Conservation (phyloP, 106 monocot genomes). For the Allium fistulosum region DNA sequence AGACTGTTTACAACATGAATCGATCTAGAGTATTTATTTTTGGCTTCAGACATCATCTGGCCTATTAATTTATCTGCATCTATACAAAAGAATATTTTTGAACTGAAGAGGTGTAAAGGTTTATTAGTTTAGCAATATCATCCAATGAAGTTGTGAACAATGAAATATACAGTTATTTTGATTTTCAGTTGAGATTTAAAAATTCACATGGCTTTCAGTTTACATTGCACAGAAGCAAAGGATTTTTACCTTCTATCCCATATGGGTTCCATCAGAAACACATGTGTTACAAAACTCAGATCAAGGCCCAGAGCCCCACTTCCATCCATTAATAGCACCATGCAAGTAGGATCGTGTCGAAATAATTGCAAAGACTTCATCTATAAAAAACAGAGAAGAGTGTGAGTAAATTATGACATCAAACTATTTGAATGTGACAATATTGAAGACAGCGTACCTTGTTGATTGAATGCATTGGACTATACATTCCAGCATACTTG, state of each 20-base stretch:
- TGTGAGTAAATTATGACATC: not conserved
- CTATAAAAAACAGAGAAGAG: constrained; percentile 25
- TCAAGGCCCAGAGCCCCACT: constrained; percentile 97
- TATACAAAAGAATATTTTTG: no score
- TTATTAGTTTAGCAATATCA: no score
- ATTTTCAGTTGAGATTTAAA: no score
- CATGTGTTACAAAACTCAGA: constrained; percentile 88
- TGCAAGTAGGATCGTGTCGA: constrained; percentile 65
- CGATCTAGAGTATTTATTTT: no score
- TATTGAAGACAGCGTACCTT: constrained; percentile 40
- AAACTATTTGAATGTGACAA: not conserved
- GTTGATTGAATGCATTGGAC: constrained; percentile 66
- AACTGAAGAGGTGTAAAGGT: no score
- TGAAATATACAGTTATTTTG: no score
- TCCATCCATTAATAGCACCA: constrained; percentile 96
- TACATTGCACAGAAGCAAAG: not conserved
- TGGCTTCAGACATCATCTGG: no score
- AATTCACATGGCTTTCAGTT: no score
- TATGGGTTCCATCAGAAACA: constrained; percentile 99
- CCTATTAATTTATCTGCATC: no score
- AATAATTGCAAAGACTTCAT: constrained; percentile 71
- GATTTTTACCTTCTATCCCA: constrained; percentile 87
- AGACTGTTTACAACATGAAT: no score
- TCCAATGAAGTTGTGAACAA: no score
- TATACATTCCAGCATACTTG: constrained; percentile 76